Base-by-base conservation (phyloP, 805 yeast species). In the Candida maris region DNA sequence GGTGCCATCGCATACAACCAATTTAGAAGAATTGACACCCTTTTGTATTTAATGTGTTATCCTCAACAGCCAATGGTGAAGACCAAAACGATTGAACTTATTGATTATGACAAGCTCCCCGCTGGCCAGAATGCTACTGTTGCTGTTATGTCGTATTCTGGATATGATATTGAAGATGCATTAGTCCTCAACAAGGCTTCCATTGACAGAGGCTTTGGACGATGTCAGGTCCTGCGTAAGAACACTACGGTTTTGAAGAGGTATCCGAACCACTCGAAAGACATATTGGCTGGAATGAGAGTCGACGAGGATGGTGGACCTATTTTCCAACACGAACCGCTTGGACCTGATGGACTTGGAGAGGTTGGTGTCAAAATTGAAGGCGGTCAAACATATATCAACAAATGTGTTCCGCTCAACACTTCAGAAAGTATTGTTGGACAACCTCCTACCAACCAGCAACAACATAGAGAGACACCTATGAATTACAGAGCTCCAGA, bases 41-140 rank as follows among this genome's bases (percentile, higher is more conserved):
- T 93, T 55, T 68, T 93, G 46, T 93, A 93, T 56, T 70, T 93
- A 46, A 85, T 93, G 96, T 95, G 88, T n/a, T 93, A 93, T 57
- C 98, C 98, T 4, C 97, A 93, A 64, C 97, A 93, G 60, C 98
- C 98, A 0, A 86, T 93, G 97, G 98, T 93, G 19, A 93, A 93
- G 66, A 88, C 97, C 4, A 86, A 88, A 59, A 93, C 98, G 0
- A 93, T 93, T 49, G 98, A 93, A 65, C 70, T 93, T 44, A 91
- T 93, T 46, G 85, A 91, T 44, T 93, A 93, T 59, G 98, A 93
- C 63, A 89, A 93, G 59, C 70, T 93, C 27, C 98, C 98, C 3
- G 98, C 98, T 4, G 98, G 98, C 6, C 98, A 93, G 64, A 93
- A 93, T 61, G 98, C 98, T 7, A 85, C 95, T 1, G 98, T 93